Percentiles rank a stretch among this genome's conserved stretches.
These are phyloP conservation scores for Lactarius sp. DNA, from an alignment of 768 basidiomycete genomes.

Conservation along the genomic window DNA sequence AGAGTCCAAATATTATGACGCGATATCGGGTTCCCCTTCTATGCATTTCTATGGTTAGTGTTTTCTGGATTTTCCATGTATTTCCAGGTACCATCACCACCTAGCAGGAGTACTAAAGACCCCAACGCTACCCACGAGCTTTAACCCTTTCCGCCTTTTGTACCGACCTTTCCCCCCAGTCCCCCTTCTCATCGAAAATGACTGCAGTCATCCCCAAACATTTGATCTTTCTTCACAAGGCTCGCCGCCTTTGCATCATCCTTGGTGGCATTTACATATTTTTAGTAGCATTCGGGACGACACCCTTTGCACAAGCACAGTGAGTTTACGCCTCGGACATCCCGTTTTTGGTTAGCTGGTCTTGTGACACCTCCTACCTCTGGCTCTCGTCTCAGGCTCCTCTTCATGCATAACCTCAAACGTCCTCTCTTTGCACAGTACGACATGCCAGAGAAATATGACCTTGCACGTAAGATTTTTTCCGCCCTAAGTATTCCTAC, in stretches of 20 bases:
- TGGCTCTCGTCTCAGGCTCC: slow-evolving; percentile 33
- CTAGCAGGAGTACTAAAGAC: slow-evolving; percentile 1
- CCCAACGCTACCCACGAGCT: background rate
- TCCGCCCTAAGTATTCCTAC: background rate
- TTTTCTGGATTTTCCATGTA: slow-evolving; percentile 12
- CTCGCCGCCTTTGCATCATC: slow-evolving; percentile 33
- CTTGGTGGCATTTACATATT: slow-evolving; percentile 49
- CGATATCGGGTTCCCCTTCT: background rate
- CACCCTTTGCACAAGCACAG: slow-evolving; percentile 69
- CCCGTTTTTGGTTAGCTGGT: background rate
- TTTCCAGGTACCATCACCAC: background rate
- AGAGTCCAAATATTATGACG: slow-evolving; percentile 4
- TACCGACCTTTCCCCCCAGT: background rate
- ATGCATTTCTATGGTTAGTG: background rate
- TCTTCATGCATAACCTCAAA: slow-evolving; percentile 65
- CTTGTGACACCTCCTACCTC: slow-evolving; percentile 32
- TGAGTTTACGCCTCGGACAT: slow-evolving; percentile 36
- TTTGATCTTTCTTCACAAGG: slow-evolving; percentile 26
- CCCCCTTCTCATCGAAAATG: background rate
- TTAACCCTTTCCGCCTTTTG: background rate
- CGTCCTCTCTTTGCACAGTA: slow-evolving; percentile 63
- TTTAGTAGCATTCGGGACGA: slow-evolving; percentile 45
- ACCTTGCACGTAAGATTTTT: slow-evolving; percentile 63
- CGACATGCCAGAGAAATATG: slow-evolving; percentile 68
- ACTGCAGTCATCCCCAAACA: slow-evolving; percentile 9